Percentiles rank a stretch among this genome's conserved stretches.
phyloP scores from a whole-genome alignment of 208 protist species.

The Acanthamoeba lenticulata region DNA sequence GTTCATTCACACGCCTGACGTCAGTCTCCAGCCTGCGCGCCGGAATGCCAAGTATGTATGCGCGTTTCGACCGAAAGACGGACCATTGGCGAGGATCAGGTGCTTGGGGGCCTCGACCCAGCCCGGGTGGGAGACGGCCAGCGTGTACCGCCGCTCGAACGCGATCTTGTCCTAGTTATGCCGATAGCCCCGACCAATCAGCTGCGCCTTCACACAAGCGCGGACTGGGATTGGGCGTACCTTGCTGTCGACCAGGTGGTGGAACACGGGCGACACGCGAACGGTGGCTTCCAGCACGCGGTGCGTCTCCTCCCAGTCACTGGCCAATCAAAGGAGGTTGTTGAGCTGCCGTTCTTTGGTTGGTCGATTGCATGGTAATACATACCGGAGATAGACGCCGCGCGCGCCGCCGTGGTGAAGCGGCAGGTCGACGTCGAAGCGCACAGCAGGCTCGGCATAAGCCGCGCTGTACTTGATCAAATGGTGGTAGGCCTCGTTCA shows the following conservation, averaged over 20 bases:
- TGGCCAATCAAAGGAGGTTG: background rate
- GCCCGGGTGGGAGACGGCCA: background rate
- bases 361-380: background rate
- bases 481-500: conserved; percentile 54
- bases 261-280: conserved; percentile 40
- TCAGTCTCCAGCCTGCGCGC: no score
- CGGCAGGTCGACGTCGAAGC: conserved; percentile 49
- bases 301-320: conserved; percentile 55
- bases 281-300: conserved; percentile 42
- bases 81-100: conserved; percentile 57
- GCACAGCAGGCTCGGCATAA: conserved; percentile 33
- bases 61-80: no score
- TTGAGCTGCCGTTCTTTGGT: background rate
- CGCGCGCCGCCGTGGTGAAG: conserved; percentile 9
- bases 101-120: conserved; percentile 64
- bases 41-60: no score
- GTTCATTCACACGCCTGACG: no score
- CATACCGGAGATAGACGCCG: conserved; percentile 41
- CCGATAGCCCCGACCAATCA: background rate
- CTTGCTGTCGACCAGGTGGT: conserved; percentile 49
- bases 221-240: background rate
- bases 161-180: background rate
- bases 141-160: conserved; percentile 53
- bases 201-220: background rate
- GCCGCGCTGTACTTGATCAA: conserved; percentile 38